A percentile compares a stretch with the other conserved stretches of the same genome.
Evolutionary conservation across 164 flowering plant genomes (phyloP).

Genomic region (Berberis thunbergii): DNA sequence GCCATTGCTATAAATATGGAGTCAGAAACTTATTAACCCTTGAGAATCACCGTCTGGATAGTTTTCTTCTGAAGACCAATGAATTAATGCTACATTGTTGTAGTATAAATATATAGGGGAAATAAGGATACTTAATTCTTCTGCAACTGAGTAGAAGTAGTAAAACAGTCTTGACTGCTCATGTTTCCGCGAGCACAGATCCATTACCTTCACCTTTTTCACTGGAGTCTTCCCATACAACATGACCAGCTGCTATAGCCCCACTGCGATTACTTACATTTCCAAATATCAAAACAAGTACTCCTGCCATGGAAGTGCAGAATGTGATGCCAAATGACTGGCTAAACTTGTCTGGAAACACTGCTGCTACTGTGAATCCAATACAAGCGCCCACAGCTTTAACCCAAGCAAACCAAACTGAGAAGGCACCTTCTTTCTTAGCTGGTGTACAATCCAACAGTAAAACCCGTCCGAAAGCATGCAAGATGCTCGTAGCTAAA

Average conservation of each 20-base stretch:
- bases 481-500: constrained; percentile 34
- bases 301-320: constrained; percentile 19
- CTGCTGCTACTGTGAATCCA: constrained; percentile 45
- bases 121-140: too few relatives aligned
- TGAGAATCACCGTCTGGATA: too few relatives aligned
- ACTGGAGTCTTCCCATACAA: constrained; percentile 19
- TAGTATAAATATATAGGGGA: too few relatives aligned
- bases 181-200: not conserved
- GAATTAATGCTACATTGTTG: too few relatives aligned
- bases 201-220: constrained; percentile 9
- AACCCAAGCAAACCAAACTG: constrained; percentile 49
- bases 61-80: too few relatives aligned
- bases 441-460: constrained; percentile 50
- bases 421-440: constrained; percentile 50
- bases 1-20: too few relatives aligned
- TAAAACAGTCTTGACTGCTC: not conserved
- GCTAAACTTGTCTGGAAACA: constrained; percentile 18
- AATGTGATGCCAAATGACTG: constrained; percentile 35
- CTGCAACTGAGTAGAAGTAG: too few relatives aligned
- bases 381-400: constrained; percentile 32
- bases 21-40: too few relatives aligned
- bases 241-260: constrained; percentile 49
- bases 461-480: constrained; percentile 49
- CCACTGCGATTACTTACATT: constrained; percentile 48
- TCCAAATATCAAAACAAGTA: constrained; percentile 36